A percentile compares a stretch with the other conserved stretches of the same genome.
Conservation (phyloP, 345 rosid species). For the Populus davidiana region DNA sequence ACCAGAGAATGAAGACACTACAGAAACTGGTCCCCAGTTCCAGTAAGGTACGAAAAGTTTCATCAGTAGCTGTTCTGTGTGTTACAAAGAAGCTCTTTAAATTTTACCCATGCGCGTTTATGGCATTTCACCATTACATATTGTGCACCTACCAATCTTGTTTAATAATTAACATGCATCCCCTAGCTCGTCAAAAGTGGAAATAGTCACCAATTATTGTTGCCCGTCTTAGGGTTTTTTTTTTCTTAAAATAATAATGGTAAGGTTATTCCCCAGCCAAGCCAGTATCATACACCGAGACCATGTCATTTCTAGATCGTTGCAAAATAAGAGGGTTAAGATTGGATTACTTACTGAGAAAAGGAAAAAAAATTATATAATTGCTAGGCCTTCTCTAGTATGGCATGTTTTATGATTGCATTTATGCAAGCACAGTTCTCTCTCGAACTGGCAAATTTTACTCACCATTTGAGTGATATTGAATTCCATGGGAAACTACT, state of each 20-base stretch:
- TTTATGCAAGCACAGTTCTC: too few relatives aligned
- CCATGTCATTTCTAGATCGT: not conserved
- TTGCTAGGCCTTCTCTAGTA: too few relatives aligned
- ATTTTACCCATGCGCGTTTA: not conserved
- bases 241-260: not conserved
- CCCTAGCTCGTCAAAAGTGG: not conserved
- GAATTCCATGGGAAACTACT: not conserved
- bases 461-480: not conserved
- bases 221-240: not conserved
- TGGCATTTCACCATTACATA: not conserved
- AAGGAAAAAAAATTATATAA: too few relatives aligned
- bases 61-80: not conserved
- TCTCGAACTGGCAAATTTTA: too few relatives aligned
- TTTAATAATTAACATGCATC: not conserved
- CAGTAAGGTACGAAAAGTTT: constrained; percentile 60
- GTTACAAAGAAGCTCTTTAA: not conserved
- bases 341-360: not conserved
- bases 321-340: not conserved
- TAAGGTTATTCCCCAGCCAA: not conserved
- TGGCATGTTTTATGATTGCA: too few relatives aligned
- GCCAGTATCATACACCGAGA: not conserved
- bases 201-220: not conserved
- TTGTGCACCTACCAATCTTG: not conserved
- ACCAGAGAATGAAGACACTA: constrained; percentile 92
- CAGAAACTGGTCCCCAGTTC: constrained; percentile 97